Percentiles rank a stretch among this genome's conserved stretches.
phyloP scores from a whole-genome alignment of 2,329 filamentous ascomycete species.

The Whalleya microplaca region DNA sequence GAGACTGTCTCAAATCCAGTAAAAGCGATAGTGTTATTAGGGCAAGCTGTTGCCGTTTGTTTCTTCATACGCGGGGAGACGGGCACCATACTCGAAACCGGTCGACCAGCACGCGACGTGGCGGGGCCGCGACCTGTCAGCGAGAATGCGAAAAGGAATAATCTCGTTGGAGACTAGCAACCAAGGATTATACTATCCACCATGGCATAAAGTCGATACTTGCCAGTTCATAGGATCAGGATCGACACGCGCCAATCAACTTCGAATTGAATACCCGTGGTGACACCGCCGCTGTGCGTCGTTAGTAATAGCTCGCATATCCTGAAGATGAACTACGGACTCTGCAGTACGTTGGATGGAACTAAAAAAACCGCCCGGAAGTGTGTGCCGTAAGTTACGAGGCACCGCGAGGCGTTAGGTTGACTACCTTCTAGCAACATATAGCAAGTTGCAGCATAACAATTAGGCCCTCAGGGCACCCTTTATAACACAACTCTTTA shows the following conservation, averaged over 20 bases:
- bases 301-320: neutral
- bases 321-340: neutral
- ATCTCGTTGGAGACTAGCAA: neutral
- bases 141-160: too few species aligned
- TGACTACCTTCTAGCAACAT: neutral
- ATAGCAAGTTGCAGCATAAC: neutral
- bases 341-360: neutral
- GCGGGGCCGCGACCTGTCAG: neutral
- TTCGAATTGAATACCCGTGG: neutral
- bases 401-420: neutral
- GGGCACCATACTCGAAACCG: neutral
- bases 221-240: neutral
- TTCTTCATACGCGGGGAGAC: neutral
- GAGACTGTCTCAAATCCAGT: neutral
- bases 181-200: neutral
- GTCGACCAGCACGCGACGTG: neutral
- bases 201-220: neutral
- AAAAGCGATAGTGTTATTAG: too few species aligned
- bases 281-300: neutral
- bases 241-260: neutral
- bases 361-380: neutral
- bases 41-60: neutral
- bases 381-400: neutral
- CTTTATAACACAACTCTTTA: neutral
- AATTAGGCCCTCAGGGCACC: neutral